Evolutionary conservation across 768 basidiomycete genomes (phyloP), one percentile per base, ranked within the genome.

Genomic region (Lactifluus subvellereus): DNA sequence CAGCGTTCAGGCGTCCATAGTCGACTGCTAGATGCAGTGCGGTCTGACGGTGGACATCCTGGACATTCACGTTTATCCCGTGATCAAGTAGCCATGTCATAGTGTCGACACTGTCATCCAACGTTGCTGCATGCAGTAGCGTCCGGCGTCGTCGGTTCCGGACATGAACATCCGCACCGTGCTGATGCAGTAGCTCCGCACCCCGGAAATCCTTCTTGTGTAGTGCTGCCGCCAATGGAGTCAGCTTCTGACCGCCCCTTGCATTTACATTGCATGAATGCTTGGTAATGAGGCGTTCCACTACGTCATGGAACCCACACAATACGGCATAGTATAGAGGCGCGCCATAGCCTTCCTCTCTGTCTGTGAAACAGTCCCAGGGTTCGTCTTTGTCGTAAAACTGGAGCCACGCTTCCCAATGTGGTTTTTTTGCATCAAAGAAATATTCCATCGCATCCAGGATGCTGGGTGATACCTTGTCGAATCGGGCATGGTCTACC

Each of bases 301-400:
- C 22, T 8, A 54, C 4, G 35, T 13, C 35, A 40, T 32, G 30
- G 43, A 60, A 54, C n/a, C 59, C 59, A 11, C 52, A 54, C 2
- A 60, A 22, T 9, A 52, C 52, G 6, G 59, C 33, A 14, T 48
- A 60, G 45, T 54, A 60, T n/a, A 60, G n/a, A 3, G 45, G 56
- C 3, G n/a, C 33, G 18, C 6, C 13, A 16, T 1, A 5, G 1
- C 4, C 5, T 3, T 27, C 27, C 27, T 27, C 27, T 27, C 27
- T 27, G 10, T 20, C 0, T 1, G 32, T 32, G 55, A 45, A 45
- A 18, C 18, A 43, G 6, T 27, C 1, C 27, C 27, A 27, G 27
- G 2, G 6, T 33, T 3, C 20, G 2, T 47, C 43, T 13, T 35
- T 47, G 7, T 16, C 9, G 6, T 33, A 9, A 5, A 57, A 13